Base-by-base conservation (phyloP, 1,139 yeast genomes). In the Suhomyces atakaporum region DNA sequence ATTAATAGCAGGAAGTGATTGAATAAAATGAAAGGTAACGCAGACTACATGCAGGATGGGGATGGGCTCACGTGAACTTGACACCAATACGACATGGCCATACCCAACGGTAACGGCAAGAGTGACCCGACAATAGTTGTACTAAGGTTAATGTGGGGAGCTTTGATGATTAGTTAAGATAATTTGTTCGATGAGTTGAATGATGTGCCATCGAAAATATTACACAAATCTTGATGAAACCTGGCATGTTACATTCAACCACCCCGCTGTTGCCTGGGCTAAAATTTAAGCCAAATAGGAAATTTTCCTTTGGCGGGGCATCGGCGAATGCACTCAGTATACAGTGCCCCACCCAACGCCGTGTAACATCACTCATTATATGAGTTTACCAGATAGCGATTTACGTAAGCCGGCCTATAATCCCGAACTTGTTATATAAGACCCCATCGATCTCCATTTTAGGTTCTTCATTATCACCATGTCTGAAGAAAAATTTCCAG, bases 401-500 rank as follows among this genome's bases (percentile, higher is more conserved):
- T 37, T 37, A 37, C 35, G 40, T 37, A 37, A 37, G 34, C 36
- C 2, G 29, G 27, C 16, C 19, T 10, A 25, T 25, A 16, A 18
- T 25, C 25, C 29, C 8, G n/a, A n/a, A n/a, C n/a, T 18, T 18
- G 14, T 13, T 8, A 12, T 11, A 15, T 15, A 15, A 16, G 29
- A 25, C 16, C 25, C 18, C 19, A n/a, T 14, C 11, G 5, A 13
- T 31, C 35, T 8, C 28, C 28, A 25, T 18, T 7, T 13, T 19
- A 18, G 16, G 25, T 12, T 21, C 29, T 6, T 14, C 25, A 15
- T 31, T 25, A 12, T 10, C 24, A 28, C 25, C 25, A 33, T 33
- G 36, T 27, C 36, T 33, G 31, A 27, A 27, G 45, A 46, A 19
- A 45, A 46, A 27, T 23, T 27, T 20, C 37, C 37, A 16, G 38